Evolutionary conservation across 2,329 filamentous ascomycete genomes (phyloP), one percentile per base, ranked within the genome.

Genomic region (Hypomyces rosellus): DNA sequence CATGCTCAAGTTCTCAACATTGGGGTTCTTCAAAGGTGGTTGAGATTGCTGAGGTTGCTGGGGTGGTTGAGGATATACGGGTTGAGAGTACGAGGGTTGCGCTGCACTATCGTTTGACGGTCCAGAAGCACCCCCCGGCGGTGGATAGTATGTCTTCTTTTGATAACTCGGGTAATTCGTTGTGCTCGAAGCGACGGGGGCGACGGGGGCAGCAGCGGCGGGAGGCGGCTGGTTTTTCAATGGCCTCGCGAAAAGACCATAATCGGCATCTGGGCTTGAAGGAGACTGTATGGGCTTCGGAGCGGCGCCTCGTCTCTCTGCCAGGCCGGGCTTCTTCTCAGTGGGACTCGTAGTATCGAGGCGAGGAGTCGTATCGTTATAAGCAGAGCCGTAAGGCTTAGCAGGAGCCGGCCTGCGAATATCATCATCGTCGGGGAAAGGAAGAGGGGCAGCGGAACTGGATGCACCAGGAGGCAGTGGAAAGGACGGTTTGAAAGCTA

Each of bases 231-330:
- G 70, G 54, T 69, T 70, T 67, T 69, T 68, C 45, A 82, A 60
- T 6, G 80, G 79, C 60, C 83, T 84, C 54, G 88, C 86, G 66
- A 95, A 95, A 48, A 95, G 72, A n/a, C 82, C 86, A 49, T 89
- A 84, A 55, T 93, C 88, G 20, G 77, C 74, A 54, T 86, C 85
- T 16, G 88, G 86, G 41, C 86, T 89, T 15, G 86, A 84, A 1
- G 90, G 91, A 55, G 91, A 89, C 51, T 89, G 86, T 45, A 96
- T 75, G 44, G 89, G 86, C 63, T 89, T 91, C 20, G 89, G 88
- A 7, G 78, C 84, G n/a, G 86, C 85, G 20, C 88, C 88, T 61
- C 91, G 81, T 57, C 91, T 78, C 71, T 96, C 89, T 15, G 89
- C 89, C 52, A 96, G 74, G 45, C 81, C 79, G 40, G 81, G 81